Percentiles rank a stretch among this genome's conserved stretches.
Evolutionary conservation across 2,329 filamentous ascomycete species (phyloP).

Genomic region (Sporothrix globosa): DNA sequence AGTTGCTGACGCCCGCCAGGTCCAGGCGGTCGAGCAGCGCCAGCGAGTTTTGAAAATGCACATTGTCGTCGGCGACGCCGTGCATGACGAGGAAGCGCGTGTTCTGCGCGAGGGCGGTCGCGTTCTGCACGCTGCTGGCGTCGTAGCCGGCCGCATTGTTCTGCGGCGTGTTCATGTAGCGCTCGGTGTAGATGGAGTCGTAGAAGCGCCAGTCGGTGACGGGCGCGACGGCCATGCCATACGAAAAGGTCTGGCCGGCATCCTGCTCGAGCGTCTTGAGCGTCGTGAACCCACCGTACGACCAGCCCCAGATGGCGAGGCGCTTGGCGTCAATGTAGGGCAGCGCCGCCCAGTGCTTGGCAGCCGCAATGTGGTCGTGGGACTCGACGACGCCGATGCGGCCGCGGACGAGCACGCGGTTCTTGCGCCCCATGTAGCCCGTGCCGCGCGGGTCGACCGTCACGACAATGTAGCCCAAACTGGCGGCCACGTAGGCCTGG

Average conservation of each 20-base stretch:
- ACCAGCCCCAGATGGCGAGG: slow-evolving; percentile 98
- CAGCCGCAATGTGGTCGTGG: slow-evolving; percentile 86
- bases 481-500: slow-evolving; percentile 83
- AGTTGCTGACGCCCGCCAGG: slow-evolving; percentile 80
- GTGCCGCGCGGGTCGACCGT: slow-evolving; percentile 94
- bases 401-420: slow-evolving; percentile 78
- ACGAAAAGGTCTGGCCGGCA: slow-evolving; percentile 85
- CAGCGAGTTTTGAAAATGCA: slow-evolving; percentile 94
- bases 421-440: slow-evolving; percentile 82
- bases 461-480: slow-evolving; percentile 88
- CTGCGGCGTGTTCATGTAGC: slow-evolving; percentile 95
- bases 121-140: slow-evolving; percentile 73
- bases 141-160: slow-evolving; percentile 78
- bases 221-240: slow-evolving; percentile 96
- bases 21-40: slow-evolving; percentile 86
- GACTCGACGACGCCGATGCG: slow-evolving; percentile 86
- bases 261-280: slow-evolving; percentile 94
- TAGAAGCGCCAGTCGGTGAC: slow-evolving; percentile 99
- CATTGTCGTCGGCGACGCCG: slow-evolving; percentile 94
- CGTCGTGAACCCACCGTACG: slow-evolving; percentile 92
- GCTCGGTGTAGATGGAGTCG: slow-evolving; percentile 90
- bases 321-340: slow-evolving; percentile 79
- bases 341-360: slow-evolving; percentile 79
- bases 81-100: slow-evolving; percentile 95
- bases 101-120: slow-evolving; percentile 70